Base-by-base conservation (phyloP, 2,329 filamentous ascomycete species). In the Scytalidium lignicola region DNA sequence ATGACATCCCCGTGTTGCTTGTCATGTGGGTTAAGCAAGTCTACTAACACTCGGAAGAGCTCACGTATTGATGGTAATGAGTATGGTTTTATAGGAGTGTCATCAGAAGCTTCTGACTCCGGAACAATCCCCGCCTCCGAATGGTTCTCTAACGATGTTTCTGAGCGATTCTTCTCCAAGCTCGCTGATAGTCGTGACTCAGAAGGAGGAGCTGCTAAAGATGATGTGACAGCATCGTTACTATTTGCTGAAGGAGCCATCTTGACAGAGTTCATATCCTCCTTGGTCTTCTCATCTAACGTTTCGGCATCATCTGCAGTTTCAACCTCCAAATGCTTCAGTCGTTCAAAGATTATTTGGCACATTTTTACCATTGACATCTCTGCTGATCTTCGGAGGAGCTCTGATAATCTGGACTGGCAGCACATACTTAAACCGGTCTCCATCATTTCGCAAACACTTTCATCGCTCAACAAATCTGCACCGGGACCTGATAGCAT, bases 361-460 rank as follows among this genome's bases (percentile, higher is more conserved):
- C 93, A 97, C 93, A 99, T 99, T 58, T 90, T 89, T 42, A 97
- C 89, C 91, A 99, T 96, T 48, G 90, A 86, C 63, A 95, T 93
- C 69, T 99, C 93, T 2, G 93, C 93, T 18, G 91, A 95, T 55
- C 91, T 80, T 55, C 92, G 83, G 48, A 99, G 73, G 3, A 97
- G 83, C 60, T 96, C 91, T 9, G 91, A 96, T 53, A 97, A 83
- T 48, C 92, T 83, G 48, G 88, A 82, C 63, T 97, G 91, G 55
- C 92, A 99, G 73, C 93, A 99, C 74, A 99, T 97, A 63, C 90
- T 96, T 57, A 99, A 70, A 1, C 92, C 93, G 1, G 90, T 92
- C 66, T 96, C 93, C 92, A 99, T 97, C 90, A 99, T 97, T 66
- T 96, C 90, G 65, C 95, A 99, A 10, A 99, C 90, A 64, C 92